phyloP scores from a whole-genome alignment of 2,329 filamentous ascomycete species.

The Westerdykella sp. region DNA sequence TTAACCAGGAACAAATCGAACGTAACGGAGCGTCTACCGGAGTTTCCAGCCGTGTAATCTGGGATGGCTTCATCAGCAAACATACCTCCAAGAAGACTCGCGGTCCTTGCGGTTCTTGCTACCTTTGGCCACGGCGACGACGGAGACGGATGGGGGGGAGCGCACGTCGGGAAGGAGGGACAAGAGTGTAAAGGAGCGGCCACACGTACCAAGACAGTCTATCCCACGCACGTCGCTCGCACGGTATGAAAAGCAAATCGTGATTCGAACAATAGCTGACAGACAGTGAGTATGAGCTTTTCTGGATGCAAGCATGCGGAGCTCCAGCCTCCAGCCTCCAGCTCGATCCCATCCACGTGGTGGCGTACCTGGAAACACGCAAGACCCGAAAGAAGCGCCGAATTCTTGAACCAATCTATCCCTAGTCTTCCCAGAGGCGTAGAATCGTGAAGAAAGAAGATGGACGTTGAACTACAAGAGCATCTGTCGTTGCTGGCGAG shows the following conservation, averaged over 20 bases:
- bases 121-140: too few species aligned
- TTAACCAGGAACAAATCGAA: not conserved
- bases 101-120: too few species aligned
- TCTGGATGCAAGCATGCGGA: constrained; percentile 1
- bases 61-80: not conserved
- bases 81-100: too few species aligned
- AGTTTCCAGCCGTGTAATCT: not conserved
- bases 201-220: constrained; percentile 24
- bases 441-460: constrained; percentile 30
- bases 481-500: constrained; percentile 33
- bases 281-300: constrained; percentile 1
- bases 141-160: too few species aligned
- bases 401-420: constrained; percentile 40
- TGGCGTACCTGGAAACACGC: constrained; percentile 29
- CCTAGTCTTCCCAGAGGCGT: constrained; percentile 35
- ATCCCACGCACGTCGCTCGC: constrained; percentile 14
- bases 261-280: constrained; percentile 21
- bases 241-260: constrained; percentile 14
- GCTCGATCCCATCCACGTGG: not conserved
- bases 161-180: not conserved
- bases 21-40: not conserved
- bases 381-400: constrained; percentile 32
- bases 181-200: not conserved
- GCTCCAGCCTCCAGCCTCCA: too few species aligned
- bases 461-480: constrained; percentile 25